Evolutionary conservation across 805 yeast species (phyloP).

Genomic region (Myxozyma monticola): DNA sequence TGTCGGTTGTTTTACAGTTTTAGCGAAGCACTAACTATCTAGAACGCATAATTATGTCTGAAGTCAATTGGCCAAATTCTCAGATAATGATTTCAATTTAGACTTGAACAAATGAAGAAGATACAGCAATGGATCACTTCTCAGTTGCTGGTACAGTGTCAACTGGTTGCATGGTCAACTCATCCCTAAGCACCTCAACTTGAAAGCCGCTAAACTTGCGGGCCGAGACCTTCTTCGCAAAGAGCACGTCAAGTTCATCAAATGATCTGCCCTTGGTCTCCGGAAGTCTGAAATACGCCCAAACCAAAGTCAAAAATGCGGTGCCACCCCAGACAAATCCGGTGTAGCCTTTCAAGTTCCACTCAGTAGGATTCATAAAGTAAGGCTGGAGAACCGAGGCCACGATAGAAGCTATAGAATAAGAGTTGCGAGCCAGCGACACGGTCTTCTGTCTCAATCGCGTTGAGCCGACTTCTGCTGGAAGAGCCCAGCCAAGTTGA

Average conservation of each 20-base stretch:
- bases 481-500: conserved; percentile 47
- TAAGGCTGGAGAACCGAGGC: conserved; percentile 43
- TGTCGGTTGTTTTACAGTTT: no score
- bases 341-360: conserved; percentile 51
- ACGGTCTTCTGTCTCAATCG: conserved; percentile 47
- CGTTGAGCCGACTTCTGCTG: conserved; percentile 47
- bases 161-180: no score
- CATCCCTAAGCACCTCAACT: no score
- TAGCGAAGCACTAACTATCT: no score
- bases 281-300: conserved; percentile 57
- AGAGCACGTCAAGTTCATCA: conserved; percentile 61
- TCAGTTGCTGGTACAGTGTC: no score
- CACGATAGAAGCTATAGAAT: no score
- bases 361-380: conserved; percentile 50
- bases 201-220: no score
- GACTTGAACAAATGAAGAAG: no score
- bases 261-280: conserved; percentile 60
- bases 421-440: conserved; percentile 45
- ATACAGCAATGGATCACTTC: no score
- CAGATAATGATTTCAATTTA: no score
- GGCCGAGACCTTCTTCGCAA: conserved; percentile 40
- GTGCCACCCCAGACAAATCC: conserved; percentile 49
- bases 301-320: conserved; percentile 39
- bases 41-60: no score
- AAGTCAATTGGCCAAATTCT: no score